These are phyloP conservation scores for Pythium aquatile DNA, from an alignment of 352 stramenopile species.

Conservation along the genomic window DNA sequence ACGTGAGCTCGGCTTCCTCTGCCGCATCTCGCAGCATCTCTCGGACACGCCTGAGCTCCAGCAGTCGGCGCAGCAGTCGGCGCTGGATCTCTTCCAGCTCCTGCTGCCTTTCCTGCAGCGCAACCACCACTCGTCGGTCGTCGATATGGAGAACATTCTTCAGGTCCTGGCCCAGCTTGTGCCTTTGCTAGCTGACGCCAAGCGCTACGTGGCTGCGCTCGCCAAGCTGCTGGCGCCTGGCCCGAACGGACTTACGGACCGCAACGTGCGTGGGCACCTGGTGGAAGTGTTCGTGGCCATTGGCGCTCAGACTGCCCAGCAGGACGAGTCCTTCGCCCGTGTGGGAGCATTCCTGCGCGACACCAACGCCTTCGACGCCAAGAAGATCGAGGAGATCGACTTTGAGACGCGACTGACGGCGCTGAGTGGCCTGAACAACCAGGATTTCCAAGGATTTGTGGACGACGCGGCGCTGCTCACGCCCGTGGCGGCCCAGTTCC, in stretches of 20 bases:
- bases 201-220: constrained; percentile 74
- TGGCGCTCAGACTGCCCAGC: constrained; percentile 34
- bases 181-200: constrained; percentile 62
- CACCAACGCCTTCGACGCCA: constrained; percentile 78
- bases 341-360: constrained; percentile 49
- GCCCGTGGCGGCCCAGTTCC: constrained; percentile 73
- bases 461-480: constrained; percentile 67
- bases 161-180: constrained; percentile 76
- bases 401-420: constrained; percentile 76
- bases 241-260: constrained; percentile 69
- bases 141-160: constrained; percentile 83
- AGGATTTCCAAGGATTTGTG: constrained; percentile 58
- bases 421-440: constrained; percentile 65
- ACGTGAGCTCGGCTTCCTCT: constrained; percentile 81
- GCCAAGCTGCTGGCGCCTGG: constrained; percentile 75
- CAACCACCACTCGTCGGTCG: constrained; percentile 70
- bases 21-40: constrained; percentile 68
- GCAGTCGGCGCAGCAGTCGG: constrained; percentile 36
- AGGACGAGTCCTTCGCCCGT: constrained; percentile 32
- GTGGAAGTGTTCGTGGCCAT: constrained; percentile 72
- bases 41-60: constrained; percentile 27
- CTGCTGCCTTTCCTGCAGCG: constrained; percentile 81
- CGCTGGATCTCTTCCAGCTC: constrained; percentile 83
- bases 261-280: constrained; percentile 55
- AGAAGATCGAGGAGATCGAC: constrained; percentile 83